Evolutionary conservation across 2,329 filamentous ascomycete genomes (phyloP), one percentile per base, ranked within the genome.

Genomic region (Lachnellula hyalina): DNA sequence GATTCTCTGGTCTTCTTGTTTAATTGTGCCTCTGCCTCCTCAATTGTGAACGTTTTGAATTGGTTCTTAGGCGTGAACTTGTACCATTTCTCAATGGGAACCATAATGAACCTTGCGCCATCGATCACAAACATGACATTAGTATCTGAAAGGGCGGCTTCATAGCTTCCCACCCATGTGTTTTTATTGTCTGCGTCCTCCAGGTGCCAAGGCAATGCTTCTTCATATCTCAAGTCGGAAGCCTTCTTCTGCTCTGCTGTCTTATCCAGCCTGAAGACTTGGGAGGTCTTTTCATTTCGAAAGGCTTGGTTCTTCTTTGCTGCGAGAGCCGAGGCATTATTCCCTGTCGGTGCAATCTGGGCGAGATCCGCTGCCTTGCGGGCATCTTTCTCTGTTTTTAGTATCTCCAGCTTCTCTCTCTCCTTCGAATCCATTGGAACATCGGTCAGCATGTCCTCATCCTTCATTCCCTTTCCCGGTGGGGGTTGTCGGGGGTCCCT

Each of bases 131-230:
- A 81, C 52, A 95, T 86, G 61, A 95, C 86, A 49, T 91, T 89
- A 50, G 89, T 85, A 65, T 93, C 86, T 0, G 93, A 96, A 38
- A 97, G 79, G 17, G 91, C 89, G 25, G 88, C 87, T 65, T 97
- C 89, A 64, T 97, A 96, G 54, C 86, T 88, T 45, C 92, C 94
- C 35, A 94, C 86, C 90, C 92, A 97, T 2, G 89, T 88, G 65
- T 96, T 93, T 71, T 93, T 96, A 61, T 91, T 90, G 66, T 99
- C 93, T 41, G 92, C 95, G 70, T 99, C 94, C 69, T 99, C 94
- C 36, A 99, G 73, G 70, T 96, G 92, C 94, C 94, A 99, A 5
- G 94, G 94, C 49, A 96, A 77, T 4, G 93, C 90, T 71, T 99
- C 94, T 70, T 97, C 94, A 63, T 97, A 99, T 60, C 92, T 87